phyloP scores from a whole-genome alignment of 495 filamentous ascomycete species.

The Penicillium parvum region DNA sequence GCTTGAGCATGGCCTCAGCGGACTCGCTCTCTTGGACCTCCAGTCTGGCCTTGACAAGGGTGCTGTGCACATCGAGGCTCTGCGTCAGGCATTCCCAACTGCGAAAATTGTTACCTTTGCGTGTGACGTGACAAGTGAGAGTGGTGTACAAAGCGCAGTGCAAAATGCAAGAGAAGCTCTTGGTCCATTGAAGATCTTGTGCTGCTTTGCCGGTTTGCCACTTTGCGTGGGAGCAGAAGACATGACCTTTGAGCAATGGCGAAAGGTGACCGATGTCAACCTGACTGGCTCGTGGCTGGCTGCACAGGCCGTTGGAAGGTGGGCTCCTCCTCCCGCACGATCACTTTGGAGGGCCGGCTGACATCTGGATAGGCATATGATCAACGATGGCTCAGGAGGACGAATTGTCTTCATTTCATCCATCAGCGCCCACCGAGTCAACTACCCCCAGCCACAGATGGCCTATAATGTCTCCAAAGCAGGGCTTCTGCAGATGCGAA shows the following conservation, averaged over 20 bases:
- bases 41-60: conserved; percentile 38
- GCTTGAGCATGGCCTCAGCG: conserved; percentile 64
- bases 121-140: conserved; percentile 58
- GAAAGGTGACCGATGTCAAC: conserved; percentile 61
- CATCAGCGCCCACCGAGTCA: conserved; percentile 62
- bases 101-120: conserved; percentile 41
- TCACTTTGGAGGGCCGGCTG: too few relatives aligned
- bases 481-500: conserved; percentile 54
- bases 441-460: conserved; percentile 65
- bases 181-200: conserved; percentile 53
- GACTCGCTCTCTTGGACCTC: conserved; percentile 60
- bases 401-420: conserved; percentile 63
- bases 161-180: conserved; percentile 34
- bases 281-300: conserved; percentile 64
- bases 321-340: too few relatives aligned
- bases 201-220: conserved; percentile 67
- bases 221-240: conserved; percentile 53
- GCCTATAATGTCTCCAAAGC: conserved; percentile 71
- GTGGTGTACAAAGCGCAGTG: conserved; percentile 44
- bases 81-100: conserved; percentile 56
- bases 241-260: conserved; percentile 52
- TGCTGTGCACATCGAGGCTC: conserved; percentile 36
- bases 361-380: conserved; percentile 53
- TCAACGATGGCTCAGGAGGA: conserved; percentile 48
- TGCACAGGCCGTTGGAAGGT: conserved; percentile 64